Conservation (phyloP, 345 rosid species). For the Gynandropsis gynandra region DNA sequence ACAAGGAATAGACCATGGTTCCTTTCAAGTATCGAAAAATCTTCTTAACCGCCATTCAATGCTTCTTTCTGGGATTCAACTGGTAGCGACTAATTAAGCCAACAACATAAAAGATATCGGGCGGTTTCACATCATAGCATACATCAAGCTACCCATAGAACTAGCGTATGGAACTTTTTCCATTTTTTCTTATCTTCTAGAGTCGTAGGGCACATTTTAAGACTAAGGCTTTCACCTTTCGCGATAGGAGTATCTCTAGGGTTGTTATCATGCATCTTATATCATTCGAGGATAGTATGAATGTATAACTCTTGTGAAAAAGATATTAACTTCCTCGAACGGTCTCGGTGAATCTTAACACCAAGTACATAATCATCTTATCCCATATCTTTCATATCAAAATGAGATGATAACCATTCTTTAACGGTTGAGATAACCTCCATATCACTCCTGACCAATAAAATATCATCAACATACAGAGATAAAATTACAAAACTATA, state of each 20-base stretch:
- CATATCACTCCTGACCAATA: not conserved
- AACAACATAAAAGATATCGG: not conserved
- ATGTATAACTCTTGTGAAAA: not conserved
- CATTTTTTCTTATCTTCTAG: not conserved
- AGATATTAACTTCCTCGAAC: not conserved
- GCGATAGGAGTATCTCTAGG: not conserved
- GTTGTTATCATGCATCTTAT: not conserved
- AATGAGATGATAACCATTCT: not conserved
- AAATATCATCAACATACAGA: too few relatives aligned
- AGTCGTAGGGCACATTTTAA: too few relatives aligned
- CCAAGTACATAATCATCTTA: not conserved
- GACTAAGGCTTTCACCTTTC: too few relatives aligned
- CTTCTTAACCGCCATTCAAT: not conserved
- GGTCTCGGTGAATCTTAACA: too few relatives aligned
- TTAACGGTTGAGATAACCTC: not conserved
- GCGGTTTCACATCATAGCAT: not conserved
- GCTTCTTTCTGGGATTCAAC: too few relatives aligned
- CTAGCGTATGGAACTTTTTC: not conserved
- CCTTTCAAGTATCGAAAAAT: not conserved
- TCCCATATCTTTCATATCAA: slow-evolving; percentile 3
- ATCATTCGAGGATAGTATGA: not conserved
- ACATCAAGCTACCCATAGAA: not conserved
- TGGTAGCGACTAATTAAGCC: not conserved
- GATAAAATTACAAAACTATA: too few relatives aligned
- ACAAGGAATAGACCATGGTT: not conserved